Evolutionary conservation across 2,329 filamentous ascomycete genomes (phyloP), one percentile per base, ranked within the genome.

Genomic region (Claviceps digitariae): DNA sequence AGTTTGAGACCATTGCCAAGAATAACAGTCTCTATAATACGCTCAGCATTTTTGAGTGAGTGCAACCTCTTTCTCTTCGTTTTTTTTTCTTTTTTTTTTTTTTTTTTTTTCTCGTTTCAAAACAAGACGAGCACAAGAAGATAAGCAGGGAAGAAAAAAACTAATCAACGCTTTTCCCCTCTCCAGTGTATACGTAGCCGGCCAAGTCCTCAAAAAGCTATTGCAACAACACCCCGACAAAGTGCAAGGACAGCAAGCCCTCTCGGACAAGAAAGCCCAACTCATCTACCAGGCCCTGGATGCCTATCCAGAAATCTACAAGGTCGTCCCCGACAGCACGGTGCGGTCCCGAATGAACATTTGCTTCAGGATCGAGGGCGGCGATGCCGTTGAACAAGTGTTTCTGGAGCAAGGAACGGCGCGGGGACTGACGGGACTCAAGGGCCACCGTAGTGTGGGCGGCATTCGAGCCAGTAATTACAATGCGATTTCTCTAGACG

Each of bases 11-110:
- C 0, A 85, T 93, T 59, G 84, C 87, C 43, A 94, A 94, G 75
- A 94, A 94, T 72, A 93, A 95, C 73, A 93, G 86, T 61, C 77
- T 97, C 29, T 97, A 97, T 74, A 97, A 97, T 71, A 97, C 91
- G 0, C 74, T 97, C 12, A 90, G 88, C 63, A 95, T 97, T 63
- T 95, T 97, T 63, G 90, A 81, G 79, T 82, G 67, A 64, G 77
- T n/a, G n/a, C n/a, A n/a, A n/a, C n/a, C n/a, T n/a, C n/a, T n/a
- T n/a, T n/a, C n/a, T 70, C 3, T 29, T 29, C 4, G 27, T 29
- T 29, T 29, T 29, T 29, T 29, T 29, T 29, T 29, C 27, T 29
- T 29, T 29, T 29, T 29, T 29, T 29, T 29, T 29, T 29, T 8
- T 34, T 34, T 34, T 34, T 9, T 34, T 34, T 9, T 34, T 34